These are phyloP conservation scores for Eutypella sp. DNA, from an alignment of 2,329 filamentous ascomycete genomes.

Conservation along the genomic window DNA sequence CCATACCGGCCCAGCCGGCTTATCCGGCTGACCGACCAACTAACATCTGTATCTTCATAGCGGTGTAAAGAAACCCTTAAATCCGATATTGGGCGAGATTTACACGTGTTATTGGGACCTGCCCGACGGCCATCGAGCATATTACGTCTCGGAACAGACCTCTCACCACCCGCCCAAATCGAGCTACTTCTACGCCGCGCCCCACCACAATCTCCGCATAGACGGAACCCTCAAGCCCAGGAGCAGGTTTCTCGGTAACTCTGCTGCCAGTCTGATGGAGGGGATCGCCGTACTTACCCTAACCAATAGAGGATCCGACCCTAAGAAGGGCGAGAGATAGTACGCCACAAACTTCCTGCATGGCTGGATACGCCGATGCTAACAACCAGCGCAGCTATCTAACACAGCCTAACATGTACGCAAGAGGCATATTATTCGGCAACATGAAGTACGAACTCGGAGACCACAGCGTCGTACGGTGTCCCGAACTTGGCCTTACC, in stretches of 20 bases:
- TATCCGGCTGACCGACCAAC: no score
- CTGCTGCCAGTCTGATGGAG: conserved; percentile 97
- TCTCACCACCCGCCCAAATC: conserved; percentile 98
- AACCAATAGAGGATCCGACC: conserved; percentile 67
- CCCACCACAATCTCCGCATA: conserved; percentile 88
- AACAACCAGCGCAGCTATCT: conserved; percentile 58
- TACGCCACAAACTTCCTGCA: conserved; percentile 42
- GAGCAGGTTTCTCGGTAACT: conserved; percentile 94
- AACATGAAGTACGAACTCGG: conserved; percentile 99
- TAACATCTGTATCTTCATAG: conserved; percentile 38
- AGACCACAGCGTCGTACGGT: conserved; percentile 89
- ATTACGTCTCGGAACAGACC: conserved; percentile 96
- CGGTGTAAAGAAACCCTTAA: conserved; percentile 96
- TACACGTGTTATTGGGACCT: conserved; percentile 97
- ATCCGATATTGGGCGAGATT: conserved; percentile 91
- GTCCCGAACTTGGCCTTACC: conserved; percentile 78
- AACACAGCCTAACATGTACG: conserved; percentile 99
- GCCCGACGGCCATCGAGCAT: conserved; percentile 75
- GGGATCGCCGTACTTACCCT: conserved; percentile 84
- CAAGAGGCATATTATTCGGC: conserved; percentile 90
- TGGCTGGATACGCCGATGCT: conserved; percentile 5
- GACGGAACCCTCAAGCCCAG: conserved; percentile 93
- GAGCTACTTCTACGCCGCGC: conserved; percentile 98
- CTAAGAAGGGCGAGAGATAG: conserved; percentile 76
- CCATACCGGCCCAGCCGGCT: conserved; percentile 4